phyloP scores from a whole-genome alignment of 768 basidiomycete species.

The Pulveroboletus sp. region DNA sequence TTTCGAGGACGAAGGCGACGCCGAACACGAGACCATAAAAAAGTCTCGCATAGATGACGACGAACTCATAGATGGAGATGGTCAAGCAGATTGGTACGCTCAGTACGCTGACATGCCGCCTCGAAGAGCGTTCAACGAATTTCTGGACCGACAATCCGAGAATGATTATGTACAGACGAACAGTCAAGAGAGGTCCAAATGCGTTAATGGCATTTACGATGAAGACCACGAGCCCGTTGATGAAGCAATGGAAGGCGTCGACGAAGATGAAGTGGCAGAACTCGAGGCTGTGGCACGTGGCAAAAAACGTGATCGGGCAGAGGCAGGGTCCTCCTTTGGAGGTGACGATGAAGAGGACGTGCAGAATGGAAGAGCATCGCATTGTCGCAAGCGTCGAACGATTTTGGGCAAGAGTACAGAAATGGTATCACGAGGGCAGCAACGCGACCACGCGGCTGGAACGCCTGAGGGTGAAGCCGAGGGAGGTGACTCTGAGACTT shows the following conservation, averaged over 20 bases:
- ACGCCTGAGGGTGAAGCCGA: conserved; percentile 35
- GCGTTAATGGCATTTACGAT: conserved; percentile 41
- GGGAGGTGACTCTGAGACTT: conserved; percentile 9
- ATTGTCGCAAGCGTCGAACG: conserved; percentile 54
- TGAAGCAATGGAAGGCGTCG: conserved; percentile 35
- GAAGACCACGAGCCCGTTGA: conserved; percentile 38
- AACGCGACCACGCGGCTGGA: conserved; percentile 59
- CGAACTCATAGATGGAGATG: conserved; percentile 44
- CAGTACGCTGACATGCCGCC: conserved; percentile 16
- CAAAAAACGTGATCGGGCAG: conserved; percentile 72
- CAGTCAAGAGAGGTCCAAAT: conserved; percentile 40
- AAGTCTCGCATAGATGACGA: conserved; percentile 50
- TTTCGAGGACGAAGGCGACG: conserved; percentile 41
- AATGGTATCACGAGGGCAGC: conserved; percentile 47
- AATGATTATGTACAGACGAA: conserved; percentile 35
- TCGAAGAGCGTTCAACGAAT: conserved; percentile 49
- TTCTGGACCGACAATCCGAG: conserved; percentile 40
- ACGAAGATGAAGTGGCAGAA: conserved; percentile 40
- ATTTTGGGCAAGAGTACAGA: conserved; percentile 52
- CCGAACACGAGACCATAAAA: conserved; percentile 42
- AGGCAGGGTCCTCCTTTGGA: conserved; percentile 68
- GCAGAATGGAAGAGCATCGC: conserved; percentile 39
- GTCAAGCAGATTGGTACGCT: conserved; percentile 41
- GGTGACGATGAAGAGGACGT: conserved; percentile 46
- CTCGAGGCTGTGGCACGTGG: conserved; percentile 40